Conservation (phyloP, 2,329 filamentous ascomycete genomes). For the Daldinia eschscholtzii region DNA sequence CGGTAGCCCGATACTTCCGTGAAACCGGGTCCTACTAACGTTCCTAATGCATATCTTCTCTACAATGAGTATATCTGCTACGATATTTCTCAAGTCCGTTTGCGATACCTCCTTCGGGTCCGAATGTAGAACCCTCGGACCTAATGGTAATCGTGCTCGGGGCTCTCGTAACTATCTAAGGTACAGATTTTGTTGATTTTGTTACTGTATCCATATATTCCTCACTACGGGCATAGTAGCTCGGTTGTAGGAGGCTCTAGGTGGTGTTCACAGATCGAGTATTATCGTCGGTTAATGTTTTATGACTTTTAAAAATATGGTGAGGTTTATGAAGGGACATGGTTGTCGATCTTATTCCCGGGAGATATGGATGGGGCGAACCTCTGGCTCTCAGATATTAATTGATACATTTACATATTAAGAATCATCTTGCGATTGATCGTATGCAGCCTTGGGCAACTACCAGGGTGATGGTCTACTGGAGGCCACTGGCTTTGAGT, state of each 20-base stretch:
- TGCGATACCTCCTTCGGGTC: constrained; percentile 77
- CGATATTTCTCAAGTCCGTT: constrained; percentile 75
- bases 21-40: constrained; percentile 62
- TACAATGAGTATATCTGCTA: constrained; percentile 85
- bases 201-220: neutral
- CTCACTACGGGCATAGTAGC: neutral
- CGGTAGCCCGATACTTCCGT: constrained; percentile 63
- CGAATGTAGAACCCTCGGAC: constrained; percentile 58
- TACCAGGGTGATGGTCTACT: neutral
- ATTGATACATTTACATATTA: neutral
- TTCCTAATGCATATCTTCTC: constrained; percentile 61
- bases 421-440: neutral
- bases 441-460: neutral
- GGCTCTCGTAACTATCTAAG: neutral
- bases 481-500: neutral
- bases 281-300: neutral
- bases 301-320: neutral
- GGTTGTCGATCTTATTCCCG: neutral
- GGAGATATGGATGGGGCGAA: neutral
- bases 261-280: neutral
- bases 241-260: neutral
- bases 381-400: neutral
- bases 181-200: neutral
- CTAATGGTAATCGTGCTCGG: neutral
- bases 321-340: neutral